Evolutionary conservation across 179 eudicot genomes (phyloP), one percentile per base, ranked within the genome.

Genomic region (Gypsophila paniculata): DNA sequence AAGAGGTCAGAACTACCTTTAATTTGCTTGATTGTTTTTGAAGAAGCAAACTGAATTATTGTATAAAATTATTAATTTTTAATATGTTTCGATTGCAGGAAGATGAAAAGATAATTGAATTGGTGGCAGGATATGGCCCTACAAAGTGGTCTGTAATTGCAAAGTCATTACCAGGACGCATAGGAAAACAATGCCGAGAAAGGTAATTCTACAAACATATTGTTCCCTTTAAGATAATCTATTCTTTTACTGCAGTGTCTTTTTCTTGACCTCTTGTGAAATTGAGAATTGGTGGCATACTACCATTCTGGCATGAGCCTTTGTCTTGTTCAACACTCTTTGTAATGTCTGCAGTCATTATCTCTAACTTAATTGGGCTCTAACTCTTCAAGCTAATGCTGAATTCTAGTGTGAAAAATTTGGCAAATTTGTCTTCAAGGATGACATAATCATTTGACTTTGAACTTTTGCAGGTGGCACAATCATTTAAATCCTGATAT

Each of bases 181-280:
- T 94, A 32, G 99, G 99, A 77, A 94, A 94, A 76, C 99, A 94
- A 73, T 94, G 99, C 66, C 97, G 99, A 73, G 99, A 94, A 74
- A 88, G 99, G 99, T 94, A 85, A 71, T 48, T 38, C 63, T 44
- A 68, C 29, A 22, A 57, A 44, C 11, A 39, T 12, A 26, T 0
- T 7, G n/a, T 29, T 21, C 5, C 54, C 15, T 48, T 34, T 61
- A 42, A 6, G 15, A 58, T 6, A 36, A 26, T 59, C 61, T 36
- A 57, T 7, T 29, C 52, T 68, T 19, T n/a, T 55, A 19, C 61
- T 18, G 22, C 23, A 51, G 26, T 14, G 12, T 5, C 48, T 55
- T 68, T 68, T 60, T 0, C 9, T 19, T 44, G 39, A 46, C 14
- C 14, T 61, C 22, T 29, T 18, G 3, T 72, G 32, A 48, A 32